phyloP scores from a whole-genome alignment of 2,329 filamentous ascomycete species.

The Raffaelea deltoideospora region DNA sequence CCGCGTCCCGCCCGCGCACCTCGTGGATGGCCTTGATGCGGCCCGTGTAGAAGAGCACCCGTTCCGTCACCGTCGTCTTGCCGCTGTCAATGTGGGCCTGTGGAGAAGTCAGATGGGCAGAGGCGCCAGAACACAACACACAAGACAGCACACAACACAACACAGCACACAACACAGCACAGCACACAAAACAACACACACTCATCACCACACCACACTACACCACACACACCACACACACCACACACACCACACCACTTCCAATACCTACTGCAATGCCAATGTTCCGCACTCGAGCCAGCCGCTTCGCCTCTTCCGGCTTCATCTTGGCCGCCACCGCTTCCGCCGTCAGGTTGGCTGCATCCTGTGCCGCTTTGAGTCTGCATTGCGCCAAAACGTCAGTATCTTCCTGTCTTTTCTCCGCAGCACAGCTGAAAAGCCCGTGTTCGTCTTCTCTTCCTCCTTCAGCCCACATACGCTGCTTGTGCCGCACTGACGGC shows the following conservation, averaged over 20 bases:
- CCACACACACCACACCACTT: constrained; percentile 3
- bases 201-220: no score
- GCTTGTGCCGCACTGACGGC: constrained; percentile 20
- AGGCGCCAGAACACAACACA: no score
- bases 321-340: constrained; percentile 64
- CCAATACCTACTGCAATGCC: constrained; percentile 76
- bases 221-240: not conserved
- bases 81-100: constrained; percentile 96
- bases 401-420: not conserved
- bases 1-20: constrained; percentile 83
- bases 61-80: constrained; percentile 92
- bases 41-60: constrained; percentile 95
- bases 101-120: no score
- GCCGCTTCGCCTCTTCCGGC: constrained; percentile 59
- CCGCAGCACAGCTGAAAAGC: no score
- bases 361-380: constrained; percentile 38
- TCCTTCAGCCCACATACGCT: constrained; percentile 19
- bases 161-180: no score
- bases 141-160: no score
- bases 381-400: constrained; percentile 12
- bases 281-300: constrained; percentile 83
- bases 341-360: constrained; percentile 36
- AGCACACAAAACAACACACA: no score
- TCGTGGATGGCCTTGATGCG: constrained; percentile 96
- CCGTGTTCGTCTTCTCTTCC: not conserved